Base-by-base conservation (phyloP, 352 stramenopile genomes). In the Pythium phragmiticola region DNA sequence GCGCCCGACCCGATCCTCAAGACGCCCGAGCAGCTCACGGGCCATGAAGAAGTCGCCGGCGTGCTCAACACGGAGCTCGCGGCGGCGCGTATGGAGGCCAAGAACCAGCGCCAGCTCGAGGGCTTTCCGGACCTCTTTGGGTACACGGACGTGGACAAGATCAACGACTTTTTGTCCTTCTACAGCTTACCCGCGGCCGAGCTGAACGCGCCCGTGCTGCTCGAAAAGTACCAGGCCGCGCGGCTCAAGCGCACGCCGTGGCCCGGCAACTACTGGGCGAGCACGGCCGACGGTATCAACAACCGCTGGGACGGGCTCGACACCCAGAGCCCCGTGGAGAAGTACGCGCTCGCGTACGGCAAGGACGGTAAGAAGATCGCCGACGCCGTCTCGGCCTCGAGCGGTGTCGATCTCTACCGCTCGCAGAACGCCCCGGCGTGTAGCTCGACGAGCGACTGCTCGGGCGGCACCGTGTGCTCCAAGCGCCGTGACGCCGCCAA, bases 261-360 rank as follows among this genome's bases (percentile, higher is more conserved):
- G 82, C 77, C 82, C 3, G 68, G 71, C 33, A 86, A 80, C 66
- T 91, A 88, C 68, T 91, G 78, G 80, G 78, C 82, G 3, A 69
- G 75, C 57, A 80, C 77, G 49, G 73, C 72, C n/a, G 80, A 91
- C 68, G 81, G 78, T 50, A 79, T 89, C 62, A 89, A 89, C 58
- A 80, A 76, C 69, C 63, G 57, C 21, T 91, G 80, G 80, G 37
- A 41, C 8, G 62, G 57, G 16, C 50, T 12, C 1, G 49, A 60
- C 59, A 33, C 60, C 26, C 9, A 48, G 51, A 75, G 69, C 33
- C 43, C 68, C 11, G 60, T 64, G 2, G 68, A 75, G 60, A 76
- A 76, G 53, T 76, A 66, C 41, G 69, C 65, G 7, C 30, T 26
- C 4, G 69, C 69, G 0, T 73, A 64, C 41, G 65, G 57, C 33